Conservation (phyloP, 2,329 filamentous ascomycete species). For the Microthyrium microscopicum region DNA sequence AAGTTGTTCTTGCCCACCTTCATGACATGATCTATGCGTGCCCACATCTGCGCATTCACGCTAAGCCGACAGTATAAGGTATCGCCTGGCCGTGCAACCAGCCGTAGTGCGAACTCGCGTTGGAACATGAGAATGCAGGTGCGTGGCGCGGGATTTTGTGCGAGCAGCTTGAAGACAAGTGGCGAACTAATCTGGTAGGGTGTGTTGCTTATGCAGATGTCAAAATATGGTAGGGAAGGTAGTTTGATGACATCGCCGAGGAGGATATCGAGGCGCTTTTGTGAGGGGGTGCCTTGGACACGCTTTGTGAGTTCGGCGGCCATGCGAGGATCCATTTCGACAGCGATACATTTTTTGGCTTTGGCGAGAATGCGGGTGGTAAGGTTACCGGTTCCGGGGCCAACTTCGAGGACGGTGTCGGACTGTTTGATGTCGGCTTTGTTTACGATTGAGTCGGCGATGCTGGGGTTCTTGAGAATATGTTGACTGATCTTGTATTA, state of each 20-base stretch:
- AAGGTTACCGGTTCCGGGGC: slow-evolving; percentile 76
- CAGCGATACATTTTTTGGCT: slow-evolving; percentile 66
- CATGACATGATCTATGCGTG: slow-evolving; percentile 51
- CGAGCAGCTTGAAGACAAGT: slow-evolving; percentile 77
- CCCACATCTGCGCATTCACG: slow-evolving; percentile 90
- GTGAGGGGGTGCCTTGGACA: slow-evolving; percentile 74
- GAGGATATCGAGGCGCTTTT: slow-evolving; percentile 72
- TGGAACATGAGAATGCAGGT: slow-evolving; percentile 91
- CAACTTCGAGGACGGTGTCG: slow-evolving; percentile 77
- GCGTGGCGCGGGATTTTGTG: slow-evolving; percentile 64
- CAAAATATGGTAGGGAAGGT: slow-evolving; percentile 59
- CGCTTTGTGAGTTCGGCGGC: slow-evolving; percentile 86
- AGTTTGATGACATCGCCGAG: slow-evolving; percentile 84
- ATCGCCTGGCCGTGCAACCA: slow-evolving; percentile 78
- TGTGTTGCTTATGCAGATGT: slow-evolving; percentile 71
- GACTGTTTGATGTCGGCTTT: slow-evolving; percentile 86
- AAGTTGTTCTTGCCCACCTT: slow-evolving; percentile 96
- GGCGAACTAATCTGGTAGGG: slow-evolving; percentile 73
- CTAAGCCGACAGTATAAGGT: slow-evolving; percentile 78
- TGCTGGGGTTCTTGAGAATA: slow-evolving; percentile 82
- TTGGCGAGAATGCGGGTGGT: slow-evolving; percentile 80
- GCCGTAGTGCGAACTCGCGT: slow-evolving; percentile 77
- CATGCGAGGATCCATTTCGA: slow-evolving; percentile 93
- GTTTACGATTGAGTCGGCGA: slow-evolving; percentile 64
- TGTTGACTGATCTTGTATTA: slow-evolving; percentile 41